These are phyloP conservation scores for Ustilago trichophora DNA, from an alignment of 1,284 basidiomycete genomes.

Conservation along the genomic window DNA sequence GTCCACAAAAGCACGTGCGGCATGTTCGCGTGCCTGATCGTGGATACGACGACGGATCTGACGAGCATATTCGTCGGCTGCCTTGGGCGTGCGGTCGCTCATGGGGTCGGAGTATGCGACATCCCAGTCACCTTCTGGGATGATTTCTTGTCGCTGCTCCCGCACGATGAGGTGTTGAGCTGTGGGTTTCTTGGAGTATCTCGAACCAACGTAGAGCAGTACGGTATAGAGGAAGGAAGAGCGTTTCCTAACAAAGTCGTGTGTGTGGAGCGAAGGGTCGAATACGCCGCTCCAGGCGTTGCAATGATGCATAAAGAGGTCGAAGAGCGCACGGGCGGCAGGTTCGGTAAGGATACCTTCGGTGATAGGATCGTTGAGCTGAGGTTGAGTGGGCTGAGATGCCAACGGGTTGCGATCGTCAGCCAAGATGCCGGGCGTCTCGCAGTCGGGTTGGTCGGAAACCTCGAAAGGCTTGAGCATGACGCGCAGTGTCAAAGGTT, in stretches of 20 bases:
- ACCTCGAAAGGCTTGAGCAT: slow-evolving; percentile 53
- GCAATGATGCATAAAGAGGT: slow-evolving; percentile 38
- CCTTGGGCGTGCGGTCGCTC: slow-evolving; percentile 15
- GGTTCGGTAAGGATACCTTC: slow-evolving; percentile 35
- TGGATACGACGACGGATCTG: slow-evolving; percentile 36
- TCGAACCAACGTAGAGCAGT: slow-evolving; percentile 37
- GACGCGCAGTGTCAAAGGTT: slow-evolving; percentile 39
- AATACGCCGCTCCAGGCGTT: slow-evolving; percentile 39
- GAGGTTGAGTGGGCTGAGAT: slow-evolving; percentile 18
- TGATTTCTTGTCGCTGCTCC: slow-evolving; percentile 19
- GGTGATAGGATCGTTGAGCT: slow-evolving; percentile 42
- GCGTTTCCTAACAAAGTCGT: slow-evolving; percentile 49
- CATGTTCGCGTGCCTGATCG: slow-evolving; percentile 36
- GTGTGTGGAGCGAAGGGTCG: slow-evolving; percentile 38
- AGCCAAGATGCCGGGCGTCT: slow-evolving; percentile 21
- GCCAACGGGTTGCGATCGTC: slow-evolving; percentile 35
- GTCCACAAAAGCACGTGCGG: slow-evolving; percentile 44
- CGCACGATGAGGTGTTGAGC: slow-evolving; percentile 40
- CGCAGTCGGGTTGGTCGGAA: slow-evolving; percentile 34
- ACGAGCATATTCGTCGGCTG: slow-evolving; percentile 34
- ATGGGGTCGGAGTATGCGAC: slow-evolving; percentile 27
- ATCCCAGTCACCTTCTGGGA: slow-evolving; percentile 27
- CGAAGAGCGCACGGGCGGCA: slow-evolving; percentile 42
- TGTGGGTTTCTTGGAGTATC: slow-evolving; percentile 24
- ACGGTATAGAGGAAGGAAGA: slow-evolving; percentile 50